Base-by-base conservation (phyloP, 345 rosid species). In the Limnanthes douglasii region DNA sequence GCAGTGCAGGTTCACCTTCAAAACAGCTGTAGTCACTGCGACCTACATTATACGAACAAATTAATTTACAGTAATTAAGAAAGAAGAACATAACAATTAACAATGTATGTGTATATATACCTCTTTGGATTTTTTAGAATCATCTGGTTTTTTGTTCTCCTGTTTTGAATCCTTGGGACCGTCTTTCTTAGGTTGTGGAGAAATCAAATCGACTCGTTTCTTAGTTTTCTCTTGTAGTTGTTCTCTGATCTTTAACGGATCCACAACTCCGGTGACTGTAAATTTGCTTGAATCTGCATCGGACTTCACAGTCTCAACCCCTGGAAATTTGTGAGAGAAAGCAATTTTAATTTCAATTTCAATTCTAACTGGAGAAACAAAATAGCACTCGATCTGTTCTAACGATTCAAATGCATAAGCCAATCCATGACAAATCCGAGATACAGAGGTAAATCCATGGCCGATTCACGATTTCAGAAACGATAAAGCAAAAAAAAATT, bases 241-340 rank as follows among this genome's bases (percentile, higher is more conserved):
- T 34, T 56, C 60, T 28, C 52, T 43, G 30, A 80, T 37, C 41
- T 66, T 42, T 8, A 21, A 33, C 8, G 98, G 96, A 42, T 90
- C 82, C 21, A 80, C 65, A 32, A 51, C 66, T 4, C 98, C 98
- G 17, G 31, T 57, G 22, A 90, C 88, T 18, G 88, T 72, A 9
- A 90, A 33, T 54, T 80, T 84, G 50, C 71, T 71, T 3, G 60
- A 31, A 6, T 21, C 71, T 0, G 34, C 5, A 19, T 90, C 98
- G 4, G 73, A 51, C 36, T 66, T 69, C 51, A 69, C 98, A 2
- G 54, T 55, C 54, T 72, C 75, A 31, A 84, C 94, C 16, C 94
- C 98, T 90, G 43, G 6, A 1, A 16, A 17, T 11, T 33, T 54
- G 3, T 15, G 20, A 5, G 2, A 15, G 7, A 0, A 1, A 29